Evolutionary conservation across 495 filamentous ascomycete genomes (phyloP).

Genomic region (Aspergillus sclerotiicarbonarius): DNA sequence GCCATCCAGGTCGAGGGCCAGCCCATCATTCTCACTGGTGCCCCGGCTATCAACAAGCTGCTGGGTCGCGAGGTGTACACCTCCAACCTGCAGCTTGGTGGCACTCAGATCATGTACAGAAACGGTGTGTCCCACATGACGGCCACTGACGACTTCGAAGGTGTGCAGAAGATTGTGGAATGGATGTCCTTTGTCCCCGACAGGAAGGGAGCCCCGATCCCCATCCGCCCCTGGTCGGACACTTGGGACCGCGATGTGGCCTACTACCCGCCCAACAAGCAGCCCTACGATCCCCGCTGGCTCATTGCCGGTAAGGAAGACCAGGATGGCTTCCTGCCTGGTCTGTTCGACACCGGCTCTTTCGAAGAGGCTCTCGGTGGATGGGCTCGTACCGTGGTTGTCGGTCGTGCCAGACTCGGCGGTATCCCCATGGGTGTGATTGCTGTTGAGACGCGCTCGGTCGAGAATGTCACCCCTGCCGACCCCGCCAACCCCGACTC

Average conservation of each 20-base stretch:
- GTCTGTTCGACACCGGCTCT: slow-evolving; percentile 93
- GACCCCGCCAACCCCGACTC: slow-evolving; percentile 98
- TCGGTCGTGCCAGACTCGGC: slow-evolving; percentile 93
- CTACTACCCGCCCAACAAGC: slow-evolving; percentile 81
- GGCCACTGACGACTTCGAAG: slow-evolving; percentile 94
- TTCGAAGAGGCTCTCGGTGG: slow-evolving; percentile 96
- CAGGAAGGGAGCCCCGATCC: slow-evolving; percentile 83
- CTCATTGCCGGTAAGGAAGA: slow-evolving; percentile 89
- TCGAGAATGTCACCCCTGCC: slow-evolving; percentile 97
- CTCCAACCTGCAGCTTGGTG: slow-evolving; percentile 97
- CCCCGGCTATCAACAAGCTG: slow-evolving; percentile 95
- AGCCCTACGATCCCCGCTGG: slow-evolving; percentile 90
- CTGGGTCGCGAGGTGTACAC: slow-evolving; percentile 98
- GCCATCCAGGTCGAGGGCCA: slow-evolving; percentile 99
- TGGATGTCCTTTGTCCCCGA: slow-evolving; percentile 98
- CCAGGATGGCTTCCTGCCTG: slow-evolving; percentile 80
- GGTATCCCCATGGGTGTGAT: slow-evolving; percentile 99
- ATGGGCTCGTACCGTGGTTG: slow-evolving; percentile 95
- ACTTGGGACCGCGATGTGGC: slow-evolving; percentile 88
- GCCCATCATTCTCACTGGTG: slow-evolving; percentile 98
- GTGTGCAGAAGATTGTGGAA: slow-evolving; percentile 95
- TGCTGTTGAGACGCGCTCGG: slow-evolving; percentile 89
- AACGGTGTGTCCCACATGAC: slow-evolving; percentile 99
- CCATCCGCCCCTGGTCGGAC: slow-evolving; percentile 81
- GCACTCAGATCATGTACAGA: slow-evolving; percentile 99